These are phyloP conservation scores for Pyricularia sp. DNA, from an alignment of 2,329 filamentous ascomycete species.

Conservation along the genomic window DNA sequence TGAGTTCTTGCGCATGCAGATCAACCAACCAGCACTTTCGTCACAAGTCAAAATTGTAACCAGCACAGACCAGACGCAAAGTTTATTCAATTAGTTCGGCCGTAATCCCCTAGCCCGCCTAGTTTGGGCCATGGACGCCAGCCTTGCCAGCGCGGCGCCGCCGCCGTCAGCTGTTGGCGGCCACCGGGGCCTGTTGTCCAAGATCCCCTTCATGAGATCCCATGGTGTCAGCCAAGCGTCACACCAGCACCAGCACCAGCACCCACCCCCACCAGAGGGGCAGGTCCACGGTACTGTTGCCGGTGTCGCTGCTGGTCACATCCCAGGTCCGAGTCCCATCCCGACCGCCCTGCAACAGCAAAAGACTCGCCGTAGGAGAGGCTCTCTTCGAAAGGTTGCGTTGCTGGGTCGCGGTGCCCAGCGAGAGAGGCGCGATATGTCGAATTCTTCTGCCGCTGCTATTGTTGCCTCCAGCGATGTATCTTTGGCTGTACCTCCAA, in stretches of 20 bases:
- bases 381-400: slow-evolving; percentile 80
- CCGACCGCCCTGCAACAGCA: slow-evolving; percentile 30
- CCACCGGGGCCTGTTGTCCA: slow-evolving; percentile 3
- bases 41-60: neutral
- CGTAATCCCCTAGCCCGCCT: neutral
- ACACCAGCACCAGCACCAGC: neutral
- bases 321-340: slow-evolving; percentile 7
- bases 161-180: slow-evolving; percentile 3
- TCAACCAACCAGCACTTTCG: neutral
- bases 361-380: slow-evolving; percentile 62
- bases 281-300: neutral
- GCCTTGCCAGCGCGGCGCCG: slow-evolving; percentile 1
- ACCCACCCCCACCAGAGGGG: neutral
- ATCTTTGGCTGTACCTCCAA: neutral
- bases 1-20: neutral
- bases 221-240: neutral
- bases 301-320: neutral
- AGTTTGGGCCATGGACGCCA: neutral
- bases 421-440: slow-evolving; percentile 43
- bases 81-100: neutral
- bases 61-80: neutral
- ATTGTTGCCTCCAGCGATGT: neutral
- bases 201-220: slow-evolving; percentile 4
- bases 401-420: slow-evolving; percentile 66
- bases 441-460: neutral